Percentiles rank a stretch among this genome's conserved stretches.
Conservation (phyloP, 352 stramenopile genomes). For the Phytopythium oedochilum region DNA sequence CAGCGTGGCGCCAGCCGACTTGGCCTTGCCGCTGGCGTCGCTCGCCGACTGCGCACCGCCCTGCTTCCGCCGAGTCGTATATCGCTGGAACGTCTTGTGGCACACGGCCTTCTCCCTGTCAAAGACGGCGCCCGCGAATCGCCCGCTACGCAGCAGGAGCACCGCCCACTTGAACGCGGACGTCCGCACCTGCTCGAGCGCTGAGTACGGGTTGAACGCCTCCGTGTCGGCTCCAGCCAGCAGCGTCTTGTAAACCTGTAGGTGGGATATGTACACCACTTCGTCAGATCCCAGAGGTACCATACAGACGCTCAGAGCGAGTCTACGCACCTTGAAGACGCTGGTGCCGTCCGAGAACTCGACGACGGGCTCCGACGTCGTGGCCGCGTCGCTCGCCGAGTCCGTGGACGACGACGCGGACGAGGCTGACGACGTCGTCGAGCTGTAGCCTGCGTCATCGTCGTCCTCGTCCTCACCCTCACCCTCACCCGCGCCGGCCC, state of each 20-base stretch:
- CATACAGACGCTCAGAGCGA: background rate
- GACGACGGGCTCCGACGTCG: conserved; percentile 63
- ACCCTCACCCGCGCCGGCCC: background rate
- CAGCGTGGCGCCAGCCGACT: conserved; percentile 91
- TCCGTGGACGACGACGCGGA: conserved; percentile 42
- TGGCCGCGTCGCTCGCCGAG: conserved; percentile 40
- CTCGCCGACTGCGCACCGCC: conserved; percentile 89
- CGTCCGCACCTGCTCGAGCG: conserved; percentile 38
- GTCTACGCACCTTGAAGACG: conserved; percentile 49
- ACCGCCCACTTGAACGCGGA: conserved; percentile 81
- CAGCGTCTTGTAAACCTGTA: conserved; percentile 60
- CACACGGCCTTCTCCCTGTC: conserved; percentile 83
- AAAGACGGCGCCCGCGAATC: conserved; percentile 91
- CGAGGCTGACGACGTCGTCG: conserved; percentile 31
- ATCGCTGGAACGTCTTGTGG: conserved; percentile 91
- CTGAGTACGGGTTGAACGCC: conserved; percentile 50
- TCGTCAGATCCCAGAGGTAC: background rate
- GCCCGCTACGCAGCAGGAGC: conserved; percentile 88
- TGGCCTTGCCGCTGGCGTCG: conserved; percentile 85
- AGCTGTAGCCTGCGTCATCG: conserved; percentile 13
- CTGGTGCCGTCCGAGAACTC: conserved; percentile 71
- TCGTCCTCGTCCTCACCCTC: conserved; percentile 7
- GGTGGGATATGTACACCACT: background rate
- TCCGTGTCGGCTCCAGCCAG: conserved; percentile 40
- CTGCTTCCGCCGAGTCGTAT: conserved; percentile 93